Evolutionary conservation across 2,329 filamentous ascomycete genomes (phyloP).

Genomic region (Cytospora piceae): DNA sequence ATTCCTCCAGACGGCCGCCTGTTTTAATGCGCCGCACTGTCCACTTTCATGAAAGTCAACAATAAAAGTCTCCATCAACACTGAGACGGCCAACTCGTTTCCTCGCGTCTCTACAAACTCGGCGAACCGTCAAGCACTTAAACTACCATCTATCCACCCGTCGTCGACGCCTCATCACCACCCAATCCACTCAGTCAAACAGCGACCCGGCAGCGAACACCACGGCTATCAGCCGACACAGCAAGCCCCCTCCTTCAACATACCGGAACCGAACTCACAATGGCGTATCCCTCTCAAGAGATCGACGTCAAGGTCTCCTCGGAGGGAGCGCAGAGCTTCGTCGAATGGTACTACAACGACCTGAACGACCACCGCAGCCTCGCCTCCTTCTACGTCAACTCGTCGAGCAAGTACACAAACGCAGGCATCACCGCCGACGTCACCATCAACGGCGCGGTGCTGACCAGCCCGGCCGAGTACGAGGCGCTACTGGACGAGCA

Average conservation of each 20-base stretch:
- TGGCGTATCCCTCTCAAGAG: slow-evolving; percentile 39
- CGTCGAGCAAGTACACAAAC: slow-evolving; percentile 53
- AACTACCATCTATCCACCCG: background rate
- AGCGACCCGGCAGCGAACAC: background rate
- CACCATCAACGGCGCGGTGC: slow-evolving; percentile 75
- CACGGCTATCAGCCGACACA: background rate
- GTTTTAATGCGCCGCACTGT: slow-evolving; percentile 29
- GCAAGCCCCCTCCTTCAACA: too few species aligned
- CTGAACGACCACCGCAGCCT: slow-evolving; percentile 66
- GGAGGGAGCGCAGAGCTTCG: slow-evolving; percentile 69
- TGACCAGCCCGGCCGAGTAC: slow-evolving; percentile 66
- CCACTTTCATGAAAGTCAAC: slow-evolving; percentile 6
- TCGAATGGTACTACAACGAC: slow-evolving; percentile 75
- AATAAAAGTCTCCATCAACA: background rate
- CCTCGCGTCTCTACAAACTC: background rate
- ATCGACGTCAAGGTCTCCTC: slow-evolving; percentile 50
- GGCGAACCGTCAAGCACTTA: background rate
- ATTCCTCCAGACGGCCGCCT: background rate
- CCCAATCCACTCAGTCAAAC: background rate
- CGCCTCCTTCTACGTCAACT: slow-evolving; percentile 70
- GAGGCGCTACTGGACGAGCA: slow-evolving; percentile 70
- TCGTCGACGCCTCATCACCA: background rate
- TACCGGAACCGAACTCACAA: slow-evolving; percentile 28
- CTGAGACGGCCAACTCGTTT: background rate
- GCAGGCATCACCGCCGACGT: slow-evolving; percentile 67